Evolutionary conservation across 2,329 filamentous ascomycete genomes (phyloP), one percentile per base, ranked within the genome.

Genomic region (Chaetomiaceae sp.): DNA sequence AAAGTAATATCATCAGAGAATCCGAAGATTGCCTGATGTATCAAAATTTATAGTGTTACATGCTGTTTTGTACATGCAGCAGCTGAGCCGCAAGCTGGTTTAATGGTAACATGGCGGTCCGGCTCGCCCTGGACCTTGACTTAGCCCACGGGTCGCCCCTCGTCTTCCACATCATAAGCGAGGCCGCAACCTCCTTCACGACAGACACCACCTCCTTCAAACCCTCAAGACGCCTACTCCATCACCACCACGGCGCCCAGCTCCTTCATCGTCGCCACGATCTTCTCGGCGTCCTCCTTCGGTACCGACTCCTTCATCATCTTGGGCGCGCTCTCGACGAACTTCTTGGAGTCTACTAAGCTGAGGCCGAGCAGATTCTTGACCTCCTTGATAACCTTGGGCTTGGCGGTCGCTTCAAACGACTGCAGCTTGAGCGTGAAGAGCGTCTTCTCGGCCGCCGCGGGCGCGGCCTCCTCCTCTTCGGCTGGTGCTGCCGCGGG

Each of bases 361-460:
- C 87, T 94, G 65, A 98, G 72, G 35, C 93, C 93, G 51, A 99
- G 75, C 81, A 98, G 78, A 63, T 81, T 83, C 83, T 99, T 99
- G 74, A 99, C 79, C 76, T 99, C 93, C 81, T 99, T 99, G 79
- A 98, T 99, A 62, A 98, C 76, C 85, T 99, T 99, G 62, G 94
- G 89, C 78, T 99, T 99, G 56, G 91, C 74, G 41, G 72, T 77
- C 22, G 89, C 77, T 43, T 98, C 94, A 66, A 97, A 94, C 29
- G 84, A 85, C 68, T 87, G 78, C 54, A 99, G 83, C 75, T 96
- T 97, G 56, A 99, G 71, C 67, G 86, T 95, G 79, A 99, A 99
- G 52, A 98, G 79, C 4, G 91, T 91, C 83, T 84, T 97, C 80
- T 97, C 95, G 68, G 93, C 88, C 58, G 89, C 84, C 32, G 84